Conservation (phyloP, 2,329 filamentous ascomycete genomes). For the Chalaropsis thielavioides region DNA sequence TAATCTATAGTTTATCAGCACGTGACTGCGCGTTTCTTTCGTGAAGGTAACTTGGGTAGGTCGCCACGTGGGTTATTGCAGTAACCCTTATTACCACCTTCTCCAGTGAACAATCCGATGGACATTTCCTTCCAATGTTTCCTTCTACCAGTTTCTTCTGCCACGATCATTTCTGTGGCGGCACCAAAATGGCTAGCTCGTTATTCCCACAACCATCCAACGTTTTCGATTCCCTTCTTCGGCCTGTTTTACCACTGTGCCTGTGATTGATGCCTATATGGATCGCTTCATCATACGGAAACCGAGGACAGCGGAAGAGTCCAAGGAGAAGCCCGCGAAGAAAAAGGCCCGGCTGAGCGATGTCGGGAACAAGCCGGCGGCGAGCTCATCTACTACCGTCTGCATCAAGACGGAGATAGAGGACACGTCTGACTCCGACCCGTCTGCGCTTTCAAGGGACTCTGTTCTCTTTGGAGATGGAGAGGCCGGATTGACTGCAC, state of each 20-base stretch:
- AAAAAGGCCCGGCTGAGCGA: conserved; percentile 7
- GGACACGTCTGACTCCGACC: neutral
- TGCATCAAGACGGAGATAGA: neutral
- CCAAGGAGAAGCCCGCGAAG: neutral
- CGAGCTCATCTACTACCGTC: neutral
- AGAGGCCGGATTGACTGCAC: neutral
- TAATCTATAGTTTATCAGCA: neutral
- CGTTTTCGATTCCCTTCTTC: neutral
- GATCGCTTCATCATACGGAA: conserved; percentile 8
- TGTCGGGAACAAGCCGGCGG: neutral
- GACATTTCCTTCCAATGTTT: neutral
- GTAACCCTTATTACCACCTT: neutral
- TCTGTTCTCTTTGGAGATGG: neutral
- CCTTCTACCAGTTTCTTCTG: neutral
- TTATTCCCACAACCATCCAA: neutral
- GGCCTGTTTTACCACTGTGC: neutral
- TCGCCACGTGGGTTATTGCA: neutral
- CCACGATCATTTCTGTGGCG: neutral
- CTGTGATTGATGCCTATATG: neutral
- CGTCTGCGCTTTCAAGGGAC: neutral
- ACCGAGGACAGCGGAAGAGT: neutral
- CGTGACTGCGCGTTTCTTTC: neutral
- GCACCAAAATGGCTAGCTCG: neutral
- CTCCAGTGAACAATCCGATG: neutral
- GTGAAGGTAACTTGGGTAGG: neutral